Base-by-base conservation (phyloP, 371 early-diverging fungal genomes). In the Mucor piriformis region DNA sequence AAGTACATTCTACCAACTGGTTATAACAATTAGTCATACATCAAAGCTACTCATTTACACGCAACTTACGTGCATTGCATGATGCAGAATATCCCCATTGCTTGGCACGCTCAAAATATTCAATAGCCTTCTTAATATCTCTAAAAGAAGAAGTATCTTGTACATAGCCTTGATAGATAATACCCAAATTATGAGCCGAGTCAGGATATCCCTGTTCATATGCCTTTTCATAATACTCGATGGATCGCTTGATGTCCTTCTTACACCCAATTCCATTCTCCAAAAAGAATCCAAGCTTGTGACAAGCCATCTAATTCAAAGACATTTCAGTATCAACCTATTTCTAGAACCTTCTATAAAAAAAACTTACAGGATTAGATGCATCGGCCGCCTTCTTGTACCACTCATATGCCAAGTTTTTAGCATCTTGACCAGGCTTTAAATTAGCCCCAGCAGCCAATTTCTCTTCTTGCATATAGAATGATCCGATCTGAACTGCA, bases 131-230 rank as follows among this genome's bases (percentile, higher is more conserved):
- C 57, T 82, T 70, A 24, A 76, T 64, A 49, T 82, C 77, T 50
- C 74, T 77, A 59, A 66, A 66, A 43, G 72, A 56, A 16, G 61
- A 55, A 6, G 74, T 73, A 25, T 70, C 73, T 15, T 69, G 54
- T 23, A 61, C 63, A 47, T 74, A 77, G 21, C 82, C 85, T 63
- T 85, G 83, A 60, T 82, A 70, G 35, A 85, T 81, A 57, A 85
- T 67, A 29, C 76, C 85, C 23, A 85, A 64, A 63, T 85, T 85
- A 53, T 85, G 85, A 3, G 83, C 85, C 49, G 82, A 70, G 44
- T 85, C 85, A 21, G 85, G 85, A 57, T 77, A 85, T 4, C 85
- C 85, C 62, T 79, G 63, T 50, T 77, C 83, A 47, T 66, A 81
- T 10, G 80, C 79, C 60, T 82, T 76, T 51, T 60, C 52, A 50